A percentile compares a stretch with the other conserved stretches of the same genome.
These are phyloP conservation scores for Blastomyces gilchristii DNA, from an alignment of 2,329 filamentous ascomycete species.

Conservation along the genomic window DNA sequence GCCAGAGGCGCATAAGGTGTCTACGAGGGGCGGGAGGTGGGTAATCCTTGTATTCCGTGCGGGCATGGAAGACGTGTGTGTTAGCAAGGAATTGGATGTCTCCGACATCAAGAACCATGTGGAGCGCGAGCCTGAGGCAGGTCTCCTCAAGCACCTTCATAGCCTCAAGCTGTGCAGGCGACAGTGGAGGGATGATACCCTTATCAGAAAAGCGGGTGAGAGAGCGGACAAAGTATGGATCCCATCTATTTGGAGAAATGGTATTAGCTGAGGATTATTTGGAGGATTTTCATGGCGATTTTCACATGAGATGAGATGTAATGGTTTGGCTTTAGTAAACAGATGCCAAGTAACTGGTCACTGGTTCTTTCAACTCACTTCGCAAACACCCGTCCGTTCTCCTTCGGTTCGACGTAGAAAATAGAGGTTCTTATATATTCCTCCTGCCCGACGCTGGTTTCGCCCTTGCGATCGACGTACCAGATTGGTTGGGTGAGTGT, in stretches of 20 bases:
- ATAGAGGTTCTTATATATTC: slow-evolving; percentile 63
- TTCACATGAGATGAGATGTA: not conserved
- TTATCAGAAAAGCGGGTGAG: slow-evolving; percentile 62
- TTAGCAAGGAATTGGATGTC: slow-evolving; percentile 84
- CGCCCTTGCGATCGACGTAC: slow-evolving; percentile 90
- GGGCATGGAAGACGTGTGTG: slow-evolving; percentile 66
- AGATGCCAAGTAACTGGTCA: not conserved
- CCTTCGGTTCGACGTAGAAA: slow-evolving; percentile 63
- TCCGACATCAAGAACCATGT: slow-evolving; percentile 78
- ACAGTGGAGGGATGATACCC: slow-evolving; percentile 64
- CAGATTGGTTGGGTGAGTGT: slow-evolving; percentile 67
- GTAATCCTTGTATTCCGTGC: slow-evolving; percentile 68
- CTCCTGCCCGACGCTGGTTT: slow-evolving; percentile 62
- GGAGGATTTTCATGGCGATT: not conserved
- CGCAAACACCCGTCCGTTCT: slow-evolving; percentile 58
- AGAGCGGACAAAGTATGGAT: slow-evolving; percentile 77
- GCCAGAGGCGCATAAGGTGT: slow-evolving; percentile 75
- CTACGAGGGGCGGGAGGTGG: slow-evolving; percentile 58
- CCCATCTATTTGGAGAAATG: slow-evolving; percentile 45
- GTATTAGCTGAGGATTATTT: not conserved
- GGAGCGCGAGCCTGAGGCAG: slow-evolving; percentile 60
- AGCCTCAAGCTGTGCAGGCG: slow-evolving; percentile 57
- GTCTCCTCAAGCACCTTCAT: slow-evolving; percentile 62
- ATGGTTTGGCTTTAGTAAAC: not conserved
- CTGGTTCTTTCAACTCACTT: slow-evolving; percentile 42